Base-by-base conservation (phyloP, 495 filamentous ascomycete species). In the Lepraria neglecta region DNA sequence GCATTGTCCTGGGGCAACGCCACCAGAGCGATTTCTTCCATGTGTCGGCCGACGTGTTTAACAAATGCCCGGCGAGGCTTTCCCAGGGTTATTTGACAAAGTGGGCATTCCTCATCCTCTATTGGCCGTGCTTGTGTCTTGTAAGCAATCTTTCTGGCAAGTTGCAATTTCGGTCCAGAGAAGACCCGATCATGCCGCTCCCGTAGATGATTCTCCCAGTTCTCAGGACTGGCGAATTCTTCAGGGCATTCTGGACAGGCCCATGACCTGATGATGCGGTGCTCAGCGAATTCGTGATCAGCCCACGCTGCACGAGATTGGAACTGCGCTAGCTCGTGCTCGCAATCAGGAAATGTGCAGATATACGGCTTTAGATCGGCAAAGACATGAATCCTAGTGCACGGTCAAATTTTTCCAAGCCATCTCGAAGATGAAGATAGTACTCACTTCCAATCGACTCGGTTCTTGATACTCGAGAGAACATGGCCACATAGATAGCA, bases 361-460 rank as follows among this genome's bases (percentile, higher is more conserved):
- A 74, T 68, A 48, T 74, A 74, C 7, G 71, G 71, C 40, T 62
- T 61, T 6, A 75, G 64, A 58, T 75, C 72, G 0, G 63, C 44
- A 46, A 72, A 73, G 11, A 74, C 66, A 59, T 74, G 70, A 9
- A 63, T 42, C 57, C 71, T 72, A 38, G 28, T 24, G 24, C 24
- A 24, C 1, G 24, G 24, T 24, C 24, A 24, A 24, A 56, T 31
- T 21, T 6, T 21, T 24, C 27, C 35, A 28, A 47, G 19, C 50
- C 17, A 21, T 38, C 15, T 61, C 19, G 52, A 35, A 35, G n/a
- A 57, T 3, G 12, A 35, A 33, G 6, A 15, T 24, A 17, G 14
- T 17, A 63, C 65, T 54, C 42, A 68, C 66, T 68, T 68, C 64
- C 64, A 68, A 15, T 63, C 44, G 19, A 56, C 38, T 12, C 66